phyloP scores from a whole-genome alignment of 2,329 filamentous ascomycete genomes.

The Fusarium xyrophilum region DNA sequence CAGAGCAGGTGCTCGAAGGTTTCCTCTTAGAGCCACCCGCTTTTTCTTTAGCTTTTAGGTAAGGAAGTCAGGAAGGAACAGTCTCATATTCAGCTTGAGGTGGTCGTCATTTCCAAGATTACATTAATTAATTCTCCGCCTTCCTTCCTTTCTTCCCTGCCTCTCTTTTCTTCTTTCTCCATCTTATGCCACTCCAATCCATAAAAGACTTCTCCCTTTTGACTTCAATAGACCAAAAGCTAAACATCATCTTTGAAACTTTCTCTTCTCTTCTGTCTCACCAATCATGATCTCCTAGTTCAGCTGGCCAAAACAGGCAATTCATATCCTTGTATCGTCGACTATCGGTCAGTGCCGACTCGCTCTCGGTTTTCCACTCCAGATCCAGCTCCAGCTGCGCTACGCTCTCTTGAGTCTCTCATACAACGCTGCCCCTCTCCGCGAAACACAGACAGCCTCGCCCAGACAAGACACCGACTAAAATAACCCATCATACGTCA shows the following conservation, averaged over 20 bases:
- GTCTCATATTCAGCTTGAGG: neutral
- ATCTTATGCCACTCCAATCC: neutral
- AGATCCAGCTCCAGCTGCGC: neutral
- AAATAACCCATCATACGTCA: slow-evolving; percentile 39
- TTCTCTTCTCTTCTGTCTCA: neutral
- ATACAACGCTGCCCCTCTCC: slow-evolving; percentile 22
- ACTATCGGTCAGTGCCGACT: neutral
- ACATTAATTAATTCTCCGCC: slow-evolving; percentile 10
- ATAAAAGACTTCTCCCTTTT: neutral
- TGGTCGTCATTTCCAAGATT: slow-evolving; percentile 4
- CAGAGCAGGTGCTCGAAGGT: slow-evolving; percentile 10
- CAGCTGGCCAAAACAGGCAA: slow-evolving; percentile 16
- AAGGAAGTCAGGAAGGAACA: neutral
- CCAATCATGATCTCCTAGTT: slow-evolving; percentile 28
- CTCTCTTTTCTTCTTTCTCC: neutral
- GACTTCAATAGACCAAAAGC: slow-evolving; percentile 10
- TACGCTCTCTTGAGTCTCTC: neutral
- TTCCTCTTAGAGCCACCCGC: slow-evolving; percentile 21
- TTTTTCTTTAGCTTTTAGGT: slow-evolving; percentile 1
- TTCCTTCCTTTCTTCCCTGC: neutral
- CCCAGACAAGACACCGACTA: slow-evolving; percentile 22
- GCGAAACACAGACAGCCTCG: slow-evolving; percentile 36
- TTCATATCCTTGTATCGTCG: slow-evolving; percentile 5
- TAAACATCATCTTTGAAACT: slow-evolving; percentile 8
- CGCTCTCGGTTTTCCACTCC: neutral